These are phyloP conservation scores for Annulohypoxylon truncatum DNA, from an alignment of 2,329 filamentous ascomycete species.

Conservation along the genomic window DNA sequence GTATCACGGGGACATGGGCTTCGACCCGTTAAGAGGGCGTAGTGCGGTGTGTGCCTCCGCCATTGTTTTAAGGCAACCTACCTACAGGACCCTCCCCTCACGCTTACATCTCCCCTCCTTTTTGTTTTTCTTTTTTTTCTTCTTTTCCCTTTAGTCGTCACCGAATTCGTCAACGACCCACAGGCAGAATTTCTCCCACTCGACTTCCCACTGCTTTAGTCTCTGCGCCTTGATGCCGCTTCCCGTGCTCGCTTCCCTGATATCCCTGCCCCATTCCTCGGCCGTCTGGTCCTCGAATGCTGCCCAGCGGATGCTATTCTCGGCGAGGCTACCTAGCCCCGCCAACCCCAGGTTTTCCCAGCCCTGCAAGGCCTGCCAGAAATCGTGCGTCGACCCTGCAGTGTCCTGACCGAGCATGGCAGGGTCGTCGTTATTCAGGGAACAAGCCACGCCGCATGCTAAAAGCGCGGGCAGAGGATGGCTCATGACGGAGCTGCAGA, in stretches of 20 bases:
- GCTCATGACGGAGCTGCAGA: constrained; percentile 79
- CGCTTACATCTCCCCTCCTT: constrained; percentile 11
- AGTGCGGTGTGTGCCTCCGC: constrained; percentile 16
- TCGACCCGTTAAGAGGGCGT: constrained; percentile 6
- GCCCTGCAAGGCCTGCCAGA: constrained; percentile 92
- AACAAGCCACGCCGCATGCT: constrained; percentile 84
- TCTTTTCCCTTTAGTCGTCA: constrained; percentile 48
- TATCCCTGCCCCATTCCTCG: constrained; percentile 76
- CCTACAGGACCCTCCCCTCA: constrained; percentile 7
- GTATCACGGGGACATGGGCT: constrained; percentile 38
- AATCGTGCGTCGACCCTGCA: constrained; percentile 89
- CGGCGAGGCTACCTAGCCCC: constrained; percentile 85
- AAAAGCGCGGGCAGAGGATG: constrained; percentile 88
- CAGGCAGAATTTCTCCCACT: constrained; percentile 91
- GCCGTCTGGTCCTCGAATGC: constrained; percentile 83
- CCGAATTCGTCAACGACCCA: constrained; percentile 86
- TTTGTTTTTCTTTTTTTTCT: neutral
- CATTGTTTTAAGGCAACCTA: constrained; percentile 22
- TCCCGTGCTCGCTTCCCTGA: constrained; percentile 80
- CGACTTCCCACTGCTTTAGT: constrained; percentile 80
- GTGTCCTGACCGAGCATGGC: constrained; percentile 86
- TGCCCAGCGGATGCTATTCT: constrained; percentile 93
- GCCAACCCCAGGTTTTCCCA: constrained; percentile 92
- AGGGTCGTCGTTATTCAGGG: constrained; percentile 91
- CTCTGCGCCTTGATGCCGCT: constrained; percentile 75